Evolutionary conservation across 2,329 filamentous ascomycete genomes (phyloP).

Genomic region (Acarospora socialis): DNA sequence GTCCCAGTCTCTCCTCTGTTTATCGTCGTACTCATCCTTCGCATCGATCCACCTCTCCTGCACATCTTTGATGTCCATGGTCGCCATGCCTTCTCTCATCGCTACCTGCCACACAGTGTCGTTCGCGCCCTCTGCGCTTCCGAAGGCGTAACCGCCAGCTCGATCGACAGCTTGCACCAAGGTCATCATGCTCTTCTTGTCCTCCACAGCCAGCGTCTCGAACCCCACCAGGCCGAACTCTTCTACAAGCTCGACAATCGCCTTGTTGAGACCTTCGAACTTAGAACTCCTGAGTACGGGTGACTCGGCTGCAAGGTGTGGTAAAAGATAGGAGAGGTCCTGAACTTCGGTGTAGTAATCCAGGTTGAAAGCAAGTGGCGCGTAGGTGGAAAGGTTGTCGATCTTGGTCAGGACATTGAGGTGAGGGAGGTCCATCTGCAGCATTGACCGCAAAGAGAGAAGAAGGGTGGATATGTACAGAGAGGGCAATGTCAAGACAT

Average conservation of each 20-base stretch:
- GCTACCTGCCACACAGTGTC: conserved; percentile 96
- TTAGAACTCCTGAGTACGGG: conserved; percentile 56
- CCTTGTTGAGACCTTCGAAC: conserved; percentile 71
- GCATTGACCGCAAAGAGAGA: conserved; percentile 86
- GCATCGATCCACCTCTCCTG: conserved; percentile 93
- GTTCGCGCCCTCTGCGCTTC: conserved; percentile 77
- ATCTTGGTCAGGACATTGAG: conserved; percentile 96
- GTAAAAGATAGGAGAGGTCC: conserved; percentile 71
- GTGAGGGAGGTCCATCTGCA: conserved; percentile 94
- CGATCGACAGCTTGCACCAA: conserved; percentile 79
- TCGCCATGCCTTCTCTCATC: conserved; percentile 56
- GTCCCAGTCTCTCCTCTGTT: conserved; percentile 61
- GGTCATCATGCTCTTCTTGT: conserved; percentile 94
- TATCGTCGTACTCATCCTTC: conserved; percentile 73
- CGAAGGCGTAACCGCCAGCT: conserved; percentile 86
- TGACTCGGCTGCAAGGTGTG: conserved; percentile 65
- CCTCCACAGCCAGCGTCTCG: conserved; percentile 87
- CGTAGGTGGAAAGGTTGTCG: conserved; percentile 78
- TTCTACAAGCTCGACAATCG: conserved; percentile 74
- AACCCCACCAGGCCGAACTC: conserved; percentile 83
- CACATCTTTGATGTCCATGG: conserved; percentile 73
- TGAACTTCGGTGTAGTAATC: conserved; percentile 97
- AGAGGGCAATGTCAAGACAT: conserved; percentile 82
- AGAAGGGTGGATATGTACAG: conserved; percentile 91
- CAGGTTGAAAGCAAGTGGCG: conserved; percentile 81